Conservation (phyloP, 2,329 filamentous ascomycete species). For the Claviceps sp. region DNA sequence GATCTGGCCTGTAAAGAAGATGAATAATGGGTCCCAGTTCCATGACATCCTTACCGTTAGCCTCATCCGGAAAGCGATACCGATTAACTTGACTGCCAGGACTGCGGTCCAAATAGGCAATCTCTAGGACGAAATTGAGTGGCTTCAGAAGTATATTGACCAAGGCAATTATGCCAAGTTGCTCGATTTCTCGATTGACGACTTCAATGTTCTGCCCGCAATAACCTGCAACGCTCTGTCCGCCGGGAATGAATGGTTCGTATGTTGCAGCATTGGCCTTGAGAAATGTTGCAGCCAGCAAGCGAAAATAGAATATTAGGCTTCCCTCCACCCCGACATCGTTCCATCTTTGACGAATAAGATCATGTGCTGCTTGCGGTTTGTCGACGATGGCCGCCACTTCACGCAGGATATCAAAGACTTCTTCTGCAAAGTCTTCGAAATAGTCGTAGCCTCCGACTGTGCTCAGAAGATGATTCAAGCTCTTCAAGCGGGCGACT, state of each 20-base stretch:
- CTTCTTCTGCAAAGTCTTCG: constrained; percentile 74
- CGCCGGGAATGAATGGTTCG: constrained; percentile 54
- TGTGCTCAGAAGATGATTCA: constrained; percentile 56
- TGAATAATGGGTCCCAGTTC: constrained; percentile 39
- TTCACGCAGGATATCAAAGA: constrained; percentile 51
- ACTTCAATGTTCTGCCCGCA: constrained; percentile 59
- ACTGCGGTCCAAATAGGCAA: constrained; percentile 83
- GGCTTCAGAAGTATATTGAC: constrained; percentile 69
- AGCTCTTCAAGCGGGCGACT: constrained; percentile 53
- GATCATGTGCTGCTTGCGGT: constrained; percentile 38
- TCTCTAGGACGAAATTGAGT: constrained; percentile 66
- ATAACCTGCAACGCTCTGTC: constrained; percentile 50
- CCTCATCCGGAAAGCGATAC: constrained; percentile 48
- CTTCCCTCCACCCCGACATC: constrained; percentile 50
- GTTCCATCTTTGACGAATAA: constrained; percentile 61
- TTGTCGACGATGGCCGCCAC: constrained; percentile 47
- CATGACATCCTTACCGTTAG: constrained; percentile 29
- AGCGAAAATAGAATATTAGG: constrained; percentile 74
- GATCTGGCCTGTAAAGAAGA: constrained; percentile 57
- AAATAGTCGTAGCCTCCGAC: constrained; percentile 58
- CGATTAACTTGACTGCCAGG: constrained; percentile 62
- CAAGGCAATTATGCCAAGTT: constrained; percentile 69
- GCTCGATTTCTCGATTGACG: constrained; percentile 72
- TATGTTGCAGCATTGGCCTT: constrained; percentile 60
- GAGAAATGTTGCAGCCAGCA: constrained; percentile 75